Base-by-base conservation (phyloP, 2,329 filamentous ascomycete genomes). In the Botrytis medusae region DNA sequence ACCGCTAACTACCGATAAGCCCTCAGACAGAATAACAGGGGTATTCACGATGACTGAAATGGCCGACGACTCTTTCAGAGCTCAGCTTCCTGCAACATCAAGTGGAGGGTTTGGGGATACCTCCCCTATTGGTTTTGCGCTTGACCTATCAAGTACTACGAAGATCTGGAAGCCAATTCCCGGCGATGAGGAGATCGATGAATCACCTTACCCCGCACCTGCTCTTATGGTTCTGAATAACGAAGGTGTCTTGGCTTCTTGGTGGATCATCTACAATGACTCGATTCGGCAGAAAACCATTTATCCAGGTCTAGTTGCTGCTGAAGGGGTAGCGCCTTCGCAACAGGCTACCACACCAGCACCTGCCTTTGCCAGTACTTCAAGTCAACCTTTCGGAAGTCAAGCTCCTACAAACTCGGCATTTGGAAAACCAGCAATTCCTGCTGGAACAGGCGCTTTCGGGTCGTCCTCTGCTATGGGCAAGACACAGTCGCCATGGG, bases 221-320 rank as follows among this genome's bases (percentile, higher is more conserved):
- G 93, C 91, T 18, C 86, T 97, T 60, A 91, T 96, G 86, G 87
- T 94, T 44, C 85, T 99, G 25, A 98, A 97, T 74, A 91, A 97
- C 77, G 93, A 98, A 79, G 96, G 96, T 76, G 84, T 97, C 16
- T 85, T 99, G 25, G 90, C 89, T 63, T 88, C 90, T 20, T 99
- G 95, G 94, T 98, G 95, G 93, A 84, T 98, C 61, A 88, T 98
- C 32, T 98, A 98, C 83, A 89, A 92, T 51, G 94, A 97, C 60
- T 94, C 95, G 2, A 90, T 99, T 75, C 89, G 91, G 74, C 86
- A 91, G 77, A 91, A 91, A 5, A 89, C 89, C 10, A 88, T 89
- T 0, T 98, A 94, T 81, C 88, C 91, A 59, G 93, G 92, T 7
- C 85, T 98, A 76, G 84, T 86, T 59, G 84, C 83, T 62, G 84